These are phyloP conservation scores for Paracoccidioides lutzii DNA, from an alignment of 2,329 filamentous ascomycete species.

Conservation along the genomic window DNA sequence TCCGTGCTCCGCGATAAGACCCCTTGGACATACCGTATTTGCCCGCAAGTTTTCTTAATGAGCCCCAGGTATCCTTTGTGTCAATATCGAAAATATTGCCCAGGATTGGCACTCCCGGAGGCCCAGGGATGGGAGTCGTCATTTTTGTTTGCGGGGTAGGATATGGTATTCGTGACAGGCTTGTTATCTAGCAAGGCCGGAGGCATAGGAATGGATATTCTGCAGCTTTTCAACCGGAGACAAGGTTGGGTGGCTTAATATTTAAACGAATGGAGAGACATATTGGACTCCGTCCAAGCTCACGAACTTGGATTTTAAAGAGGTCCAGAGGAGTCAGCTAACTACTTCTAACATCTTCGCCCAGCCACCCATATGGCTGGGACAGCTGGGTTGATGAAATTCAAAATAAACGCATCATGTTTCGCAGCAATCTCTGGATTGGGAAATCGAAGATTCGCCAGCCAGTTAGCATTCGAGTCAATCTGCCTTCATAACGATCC, in stretches of 20 bases:
- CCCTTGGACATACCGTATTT: conserved; percentile 31
- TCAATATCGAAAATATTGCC: conserved; percentile 42
- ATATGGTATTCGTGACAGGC: neutral
- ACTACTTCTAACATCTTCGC: neutral
- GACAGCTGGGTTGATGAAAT: neutral
- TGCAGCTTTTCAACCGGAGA: too few species aligned
- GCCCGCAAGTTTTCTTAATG: conserved; percentile 37
- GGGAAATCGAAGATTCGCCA: neutral
- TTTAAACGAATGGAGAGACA: neutral
- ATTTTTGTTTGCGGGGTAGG: conserved; percentile 13
- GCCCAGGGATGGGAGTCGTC: conserved; percentile 40
- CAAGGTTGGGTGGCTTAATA: neutral
- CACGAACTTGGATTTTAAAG: neutral
- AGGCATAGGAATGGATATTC: too few species aligned
- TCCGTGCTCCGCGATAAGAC: neutral
- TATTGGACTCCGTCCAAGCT: neutral
- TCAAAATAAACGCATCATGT: neutral
- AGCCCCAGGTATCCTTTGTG: conserved; percentile 38
- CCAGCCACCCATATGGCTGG: neutral
- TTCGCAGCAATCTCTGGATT: neutral
- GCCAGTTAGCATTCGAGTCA: neutral
- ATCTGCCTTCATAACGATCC: neutral
- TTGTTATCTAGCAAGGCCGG: too few species aligned
- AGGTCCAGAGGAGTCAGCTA: neutral
- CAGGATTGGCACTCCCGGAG: conserved; percentile 38